Conservation (phyloP, 177 flowering plant genomes). For the Vitis hybrid region DNA sequence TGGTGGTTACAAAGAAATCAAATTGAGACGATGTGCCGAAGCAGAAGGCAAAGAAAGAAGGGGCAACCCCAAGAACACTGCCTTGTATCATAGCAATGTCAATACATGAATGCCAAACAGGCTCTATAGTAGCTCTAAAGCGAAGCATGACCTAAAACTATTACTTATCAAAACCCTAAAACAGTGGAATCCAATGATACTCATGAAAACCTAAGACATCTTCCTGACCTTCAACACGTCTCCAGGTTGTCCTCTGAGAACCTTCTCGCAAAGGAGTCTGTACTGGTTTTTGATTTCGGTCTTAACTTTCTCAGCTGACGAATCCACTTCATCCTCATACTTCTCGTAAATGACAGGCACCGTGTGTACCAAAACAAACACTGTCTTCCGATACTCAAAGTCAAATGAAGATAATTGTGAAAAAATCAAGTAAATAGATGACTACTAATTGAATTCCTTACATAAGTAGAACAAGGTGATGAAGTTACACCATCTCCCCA, state of each 20-base stretch:
- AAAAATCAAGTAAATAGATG: too few relatives aligned
- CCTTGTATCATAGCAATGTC: too few relatives aligned
- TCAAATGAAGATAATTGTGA: too few relatives aligned
- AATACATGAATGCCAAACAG: too few relatives aligned
- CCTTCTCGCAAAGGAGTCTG: conserved; percentile 47
- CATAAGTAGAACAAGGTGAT: conserved; percentile 52
- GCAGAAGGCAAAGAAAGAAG: too few relatives aligned
- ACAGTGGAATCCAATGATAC: too few relatives aligned
- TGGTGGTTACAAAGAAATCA: too few relatives aligned
- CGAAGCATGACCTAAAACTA: too few relatives aligned
- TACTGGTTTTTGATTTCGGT: conserved; percentile 59
- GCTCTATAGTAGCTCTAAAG: too few relatives aligned
- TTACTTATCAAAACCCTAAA: too few relatives aligned
- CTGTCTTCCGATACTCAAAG: conserved; percentile 23
- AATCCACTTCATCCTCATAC: conserved; percentile 54
- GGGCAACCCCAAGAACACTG: too few relatives aligned
- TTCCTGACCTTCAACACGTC: conserved; percentile 47
- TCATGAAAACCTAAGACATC: not conserved
- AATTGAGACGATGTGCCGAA: too few relatives aligned
- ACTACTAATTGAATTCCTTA: conserved; percentile 12
- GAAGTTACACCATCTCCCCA: conserved; percentile 47
- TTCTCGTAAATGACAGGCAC: conserved; percentile 62
- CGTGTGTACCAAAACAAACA: conserved; percentile 47
- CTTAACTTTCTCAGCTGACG: conserved; percentile 49
- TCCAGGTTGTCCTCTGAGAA: conserved; percentile 47